phyloP scores from a whole-genome alignment of 2,329 filamentous ascomycete species.

The Xylariaceae sp. region DNA sequence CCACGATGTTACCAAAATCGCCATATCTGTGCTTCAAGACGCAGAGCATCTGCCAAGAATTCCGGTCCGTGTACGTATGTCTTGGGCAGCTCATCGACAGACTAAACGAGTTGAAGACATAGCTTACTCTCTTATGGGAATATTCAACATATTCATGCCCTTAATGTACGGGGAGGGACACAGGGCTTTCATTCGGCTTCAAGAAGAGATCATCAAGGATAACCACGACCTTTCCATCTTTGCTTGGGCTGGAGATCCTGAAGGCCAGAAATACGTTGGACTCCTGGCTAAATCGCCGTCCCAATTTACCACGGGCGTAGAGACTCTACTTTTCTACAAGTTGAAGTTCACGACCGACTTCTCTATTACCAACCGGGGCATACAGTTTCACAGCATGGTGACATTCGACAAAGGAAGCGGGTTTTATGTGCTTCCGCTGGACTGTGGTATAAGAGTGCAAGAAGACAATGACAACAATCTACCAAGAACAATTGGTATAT shows the following conservation, averaged over 20 bases:
- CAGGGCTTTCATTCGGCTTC: conserved; percentile 6
- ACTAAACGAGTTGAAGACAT: conserved; percentile 9
- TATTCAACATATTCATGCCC: conserved; percentile 10
- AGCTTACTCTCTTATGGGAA: conserved; percentile 8
- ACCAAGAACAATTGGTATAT: too few relatives aligned
- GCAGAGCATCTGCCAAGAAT: conserved; percentile 1
- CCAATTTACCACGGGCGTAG: conserved; percentile 3
- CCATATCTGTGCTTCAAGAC: conserved; percentile 1
- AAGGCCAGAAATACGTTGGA: conserved; percentile 6
- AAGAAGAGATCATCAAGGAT: conserved; percentile 9
- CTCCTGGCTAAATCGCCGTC: conserved; percentile 5
- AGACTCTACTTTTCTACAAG: conserved; percentile 3
- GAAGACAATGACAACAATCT: too few relatives aligned
- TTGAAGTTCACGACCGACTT: conserved; percentile 6
- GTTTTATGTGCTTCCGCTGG: too few relatives aligned
- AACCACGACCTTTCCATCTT: conserved; percentile 9
- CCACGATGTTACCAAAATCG: conserved; percentile 4
- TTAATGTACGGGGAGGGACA: conserved; percentile 8
- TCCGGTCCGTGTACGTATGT: conserved; percentile 3
- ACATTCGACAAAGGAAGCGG: too few relatives aligned
- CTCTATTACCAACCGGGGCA: conserved; percentile 7
- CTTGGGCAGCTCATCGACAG: conserved; percentile 5
- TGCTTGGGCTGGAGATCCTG: conserved; percentile 6
- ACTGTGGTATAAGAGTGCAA: too few relatives aligned
- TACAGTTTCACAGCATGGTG: too few relatives aligned